Evolutionary conservation across 2,329 filamentous ascomycete genomes (phyloP), one percentile per base, ranked within the genome.

Genomic region (Aspergillus bombycis): DNA sequence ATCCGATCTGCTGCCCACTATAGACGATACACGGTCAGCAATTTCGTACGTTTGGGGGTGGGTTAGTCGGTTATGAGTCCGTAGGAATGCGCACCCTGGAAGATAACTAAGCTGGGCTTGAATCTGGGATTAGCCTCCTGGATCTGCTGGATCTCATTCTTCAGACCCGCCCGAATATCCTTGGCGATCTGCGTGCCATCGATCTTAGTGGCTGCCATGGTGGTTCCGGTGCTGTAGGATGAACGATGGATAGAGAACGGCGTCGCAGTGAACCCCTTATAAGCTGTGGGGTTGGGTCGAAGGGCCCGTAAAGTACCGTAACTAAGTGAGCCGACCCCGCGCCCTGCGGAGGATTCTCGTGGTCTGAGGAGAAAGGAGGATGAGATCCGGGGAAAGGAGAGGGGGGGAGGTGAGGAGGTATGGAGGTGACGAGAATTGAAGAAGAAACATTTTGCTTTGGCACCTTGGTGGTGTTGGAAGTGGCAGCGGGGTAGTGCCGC

Each of bases 131-230:
- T 97, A 65, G 84, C 80, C 80, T 88, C 86, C 80, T 97, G 94
- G 77, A 89, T 91, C 77, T 91, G 84, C 70, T 88, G 86, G 79
- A 99, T 96, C 80, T 97, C 90, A 54, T 82, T 83, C 72, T 90
- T 90, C 73, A 99, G 86, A 66, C 86, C 86, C 82, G 94, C 92
- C 66, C 95, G 90, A 77, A 98, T 97, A 77, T 84, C 86, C 84
- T 94, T 96, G 71, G 95, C 95, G 82, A 98, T 93, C 77, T 92
- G 93, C 62, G 90, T 97, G 83, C 95, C 95, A 83, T 99, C 95
- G 74, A 99, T 95, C 84, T 93, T 97, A 73, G 86, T 88, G 70
- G 93, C 94, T 71, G 88, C 88, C 94, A 97, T 98, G 75, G 81
- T 84, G 80, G 81, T 75, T 71, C 82, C 71, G 67, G 85, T 88